phyloP scores from a whole-genome alignment of 106 monocot genomes.

The Phalaenopsis aphrodite region DNA sequence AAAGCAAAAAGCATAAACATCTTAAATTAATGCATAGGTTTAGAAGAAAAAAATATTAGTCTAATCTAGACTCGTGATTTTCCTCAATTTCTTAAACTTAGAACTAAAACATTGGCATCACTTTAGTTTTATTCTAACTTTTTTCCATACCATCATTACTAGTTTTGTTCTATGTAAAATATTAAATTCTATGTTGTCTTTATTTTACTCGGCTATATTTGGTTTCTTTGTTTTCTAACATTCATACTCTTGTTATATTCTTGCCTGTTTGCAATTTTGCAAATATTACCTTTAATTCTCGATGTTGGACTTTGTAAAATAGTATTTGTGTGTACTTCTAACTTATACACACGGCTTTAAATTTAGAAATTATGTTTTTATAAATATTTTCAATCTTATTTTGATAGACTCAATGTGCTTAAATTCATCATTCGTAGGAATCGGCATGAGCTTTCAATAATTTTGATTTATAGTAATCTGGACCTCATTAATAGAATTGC shows the following conservation, averaged over 20 bases:
- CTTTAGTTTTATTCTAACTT: neutral
- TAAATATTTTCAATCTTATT: neutral
- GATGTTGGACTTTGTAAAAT: too few species aligned
- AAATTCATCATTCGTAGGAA: neutral
- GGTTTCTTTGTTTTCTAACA: neutral
- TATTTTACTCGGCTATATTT: neutral
- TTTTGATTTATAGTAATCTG: neutral
- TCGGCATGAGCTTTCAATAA: neutral
- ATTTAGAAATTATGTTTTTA: neutral
- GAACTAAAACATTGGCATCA: neutral
- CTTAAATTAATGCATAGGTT: too few species aligned
- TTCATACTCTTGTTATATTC: neutral
- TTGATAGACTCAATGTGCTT: neutral
- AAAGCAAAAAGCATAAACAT: too few species aligned
- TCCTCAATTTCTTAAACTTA: too few species aligned
- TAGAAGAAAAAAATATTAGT: too few species aligned
- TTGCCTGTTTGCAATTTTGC: neutral
- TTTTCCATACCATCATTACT: neutral
- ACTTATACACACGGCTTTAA: neutral
- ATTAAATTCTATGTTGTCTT: neutral
- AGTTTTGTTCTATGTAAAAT: neutral
- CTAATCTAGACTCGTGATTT: too few species aligned
- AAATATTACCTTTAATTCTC: neutral
- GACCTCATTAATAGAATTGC: neutral
- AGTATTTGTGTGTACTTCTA: too few species aligned